These are phyloP conservation scores for Chrysoporthe cubensis DNA, from an alignment of 2,329 filamentous ascomycete genomes.

Conservation along the genomic window DNA sequence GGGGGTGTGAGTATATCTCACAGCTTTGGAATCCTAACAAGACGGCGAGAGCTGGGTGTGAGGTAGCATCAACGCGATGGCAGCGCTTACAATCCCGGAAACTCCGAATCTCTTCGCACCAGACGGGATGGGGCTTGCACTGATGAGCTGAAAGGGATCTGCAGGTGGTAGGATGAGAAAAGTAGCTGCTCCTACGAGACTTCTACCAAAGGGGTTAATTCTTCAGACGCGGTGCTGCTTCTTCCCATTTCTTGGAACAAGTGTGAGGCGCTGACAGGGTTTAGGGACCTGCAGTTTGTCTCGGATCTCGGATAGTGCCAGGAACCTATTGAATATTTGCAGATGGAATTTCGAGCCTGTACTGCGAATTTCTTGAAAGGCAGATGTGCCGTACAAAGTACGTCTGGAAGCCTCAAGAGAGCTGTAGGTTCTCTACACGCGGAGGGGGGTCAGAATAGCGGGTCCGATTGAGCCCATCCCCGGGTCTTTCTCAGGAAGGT, in stretches of 20 bases:
- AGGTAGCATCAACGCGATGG: neutral
- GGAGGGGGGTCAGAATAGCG: slow-evolving; percentile 7
- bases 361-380: too few relatives aligned
- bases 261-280: neutral
- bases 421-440: slow-evolving; percentile 16
- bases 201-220: neutral
- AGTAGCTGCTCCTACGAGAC: neutral
- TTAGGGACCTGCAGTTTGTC: neutral
- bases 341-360: too few relatives aligned
- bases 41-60: neutral
- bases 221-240: neutral
- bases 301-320: neutral
- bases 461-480: neutral
- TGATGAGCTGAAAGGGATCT: neutral
- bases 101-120: neutral
- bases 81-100: neutral
- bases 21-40: neutral
- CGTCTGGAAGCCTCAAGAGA: neutral
- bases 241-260: neutral
- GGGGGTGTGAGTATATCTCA: neutral
- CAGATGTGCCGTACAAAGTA: too few relatives aligned
- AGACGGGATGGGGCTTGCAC: neutral
- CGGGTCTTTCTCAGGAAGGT: neutral
- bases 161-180: neutral
- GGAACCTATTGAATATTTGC: neutral